A percentile compares a stretch with the other conserved stretches of the same genome.
Evolutionary conservation across 1,284 basidiomycete genomes (phyloP).

Genomic region (Filobasidium uniguttulatum): DNA sequence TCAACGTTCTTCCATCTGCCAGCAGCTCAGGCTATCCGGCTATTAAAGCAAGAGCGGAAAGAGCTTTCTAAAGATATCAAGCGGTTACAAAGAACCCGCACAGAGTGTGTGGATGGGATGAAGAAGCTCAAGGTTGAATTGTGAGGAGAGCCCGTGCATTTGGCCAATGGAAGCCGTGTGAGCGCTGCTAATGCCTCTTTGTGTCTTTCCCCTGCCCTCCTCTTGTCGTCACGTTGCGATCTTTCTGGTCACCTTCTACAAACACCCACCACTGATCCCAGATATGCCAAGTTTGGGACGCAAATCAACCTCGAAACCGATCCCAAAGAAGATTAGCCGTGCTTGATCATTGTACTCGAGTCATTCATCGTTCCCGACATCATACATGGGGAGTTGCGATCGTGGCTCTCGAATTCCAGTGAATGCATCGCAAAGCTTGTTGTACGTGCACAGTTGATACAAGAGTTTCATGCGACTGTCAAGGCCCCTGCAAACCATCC

Average conservation of each 20-base stretch:
- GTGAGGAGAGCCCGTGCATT: no score
- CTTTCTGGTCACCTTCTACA: background rate
- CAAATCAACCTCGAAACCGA: constrained; percentile 73
- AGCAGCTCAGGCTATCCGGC: constrained; percentile 54
- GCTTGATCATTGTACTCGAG: background rate
- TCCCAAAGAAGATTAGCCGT: constrained; percentile 18
- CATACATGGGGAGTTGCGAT: no score
- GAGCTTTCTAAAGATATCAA: constrained; percentile 50
- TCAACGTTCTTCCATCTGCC: constrained; percentile 75
- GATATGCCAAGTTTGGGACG: constrained; percentile 80
- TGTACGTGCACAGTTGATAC: no score
- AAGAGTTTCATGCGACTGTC: no score
- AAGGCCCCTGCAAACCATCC: background rate
- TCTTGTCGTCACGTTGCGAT: background rate
- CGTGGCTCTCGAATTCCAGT: no score
- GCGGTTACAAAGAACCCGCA: constrained; percentile 45
- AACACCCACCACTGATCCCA: constrained; percentile 7
- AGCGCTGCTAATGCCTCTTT: no score
- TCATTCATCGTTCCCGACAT: no score
- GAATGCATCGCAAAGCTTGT: no score
- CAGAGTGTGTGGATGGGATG: constrained; percentile 72
- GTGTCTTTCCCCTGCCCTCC: background rate
- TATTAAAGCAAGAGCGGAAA: constrained; percentile 57
- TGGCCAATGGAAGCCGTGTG: no score
- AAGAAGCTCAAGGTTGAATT: constrained; percentile 71